Percentiles rank a stretch among this genome's conserved stretches.
These are phyloP conservation scores for Saussurea involucrata DNA, from an alignment of 129 eudicot species.

Conservation along the genomic window DNA sequence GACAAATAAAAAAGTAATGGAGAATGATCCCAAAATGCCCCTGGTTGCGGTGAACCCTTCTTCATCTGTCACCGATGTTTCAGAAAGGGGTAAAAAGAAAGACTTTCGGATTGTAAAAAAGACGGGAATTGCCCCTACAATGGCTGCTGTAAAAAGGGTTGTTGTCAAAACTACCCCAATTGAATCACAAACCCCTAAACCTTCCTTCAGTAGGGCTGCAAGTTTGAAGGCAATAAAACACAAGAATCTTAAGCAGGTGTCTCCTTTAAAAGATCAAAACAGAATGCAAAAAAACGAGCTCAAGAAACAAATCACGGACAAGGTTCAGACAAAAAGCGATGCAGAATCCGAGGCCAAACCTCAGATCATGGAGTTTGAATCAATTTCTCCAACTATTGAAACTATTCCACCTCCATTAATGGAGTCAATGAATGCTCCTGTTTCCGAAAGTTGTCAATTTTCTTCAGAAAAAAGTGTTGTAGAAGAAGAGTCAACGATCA, in stretches of 20 bases:
- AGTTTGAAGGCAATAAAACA: slow-evolving; percentile 33
- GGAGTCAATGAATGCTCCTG: slow-evolving; percentile 12
- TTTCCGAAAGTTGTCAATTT: not conserved
- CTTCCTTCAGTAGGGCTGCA: slow-evolving; percentile 25
- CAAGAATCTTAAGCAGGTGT: slow-evolving; percentile 23
- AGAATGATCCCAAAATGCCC: slow-evolving; percentile 31
- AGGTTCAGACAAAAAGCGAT: slow-evolving; percentile 40
- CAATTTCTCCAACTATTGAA: not conserved
- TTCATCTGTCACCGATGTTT: slow-evolving; percentile 21
- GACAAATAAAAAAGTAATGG: slow-evolving; percentile 11
- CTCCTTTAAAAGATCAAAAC: slow-evolving; percentile 46
- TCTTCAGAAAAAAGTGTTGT: slow-evolving; percentile 1
- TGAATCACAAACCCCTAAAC: slow-evolving; percentile 28
- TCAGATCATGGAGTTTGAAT: slow-evolving; percentile 10
- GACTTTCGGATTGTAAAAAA: slow-evolving; percentile 19
- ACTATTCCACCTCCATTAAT: not conserved
- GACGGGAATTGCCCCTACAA: slow-evolving; percentile 18
- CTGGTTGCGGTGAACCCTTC: slow-evolving; percentile 23
- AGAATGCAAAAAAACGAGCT: slow-evolving; percentile 22
- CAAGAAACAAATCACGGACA: slow-evolving; percentile 20
- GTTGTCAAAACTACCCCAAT: slow-evolving; percentile 12
- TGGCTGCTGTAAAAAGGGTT: slow-evolving; percentile 28
- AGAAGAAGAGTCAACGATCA: slow-evolving; percentile 6
- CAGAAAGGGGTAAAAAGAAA: slow-evolving; percentile 26
- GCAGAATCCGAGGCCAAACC: slow-evolving; percentile 24